These are phyloP conservation scores for Quercus wislizeni DNA, from an alignment of 306 rosid genomes.

Conservation along the genomic window DNA sequence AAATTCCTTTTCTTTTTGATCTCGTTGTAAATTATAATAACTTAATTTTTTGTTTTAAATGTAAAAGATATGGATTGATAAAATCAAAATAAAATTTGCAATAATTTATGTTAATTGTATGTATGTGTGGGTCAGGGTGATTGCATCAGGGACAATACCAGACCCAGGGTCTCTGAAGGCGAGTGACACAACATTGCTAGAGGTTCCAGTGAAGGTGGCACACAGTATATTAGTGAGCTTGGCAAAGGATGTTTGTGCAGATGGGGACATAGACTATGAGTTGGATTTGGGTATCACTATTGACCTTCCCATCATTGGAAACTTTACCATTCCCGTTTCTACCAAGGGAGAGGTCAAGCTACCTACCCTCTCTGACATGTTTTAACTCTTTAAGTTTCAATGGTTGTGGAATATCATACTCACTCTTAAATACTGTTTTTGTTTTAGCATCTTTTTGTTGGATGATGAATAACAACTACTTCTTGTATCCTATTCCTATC, in stretches of 20 bases:
- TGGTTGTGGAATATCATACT: no score
- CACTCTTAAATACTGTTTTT: no score
- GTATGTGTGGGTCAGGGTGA: conserved; percentile 21
- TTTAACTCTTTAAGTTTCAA: neutral
- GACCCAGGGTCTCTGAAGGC: conserved; percentile 53
- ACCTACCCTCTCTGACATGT: conserved; percentile 49
- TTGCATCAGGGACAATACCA: conserved; percentile 44
- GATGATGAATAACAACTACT: no score
- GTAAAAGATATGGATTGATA: no score
- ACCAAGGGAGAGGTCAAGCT: conserved; percentile 80
- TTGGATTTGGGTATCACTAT: conserved; percentile 54
- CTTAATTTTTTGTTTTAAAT: no score
- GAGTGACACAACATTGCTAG: conserved; percentile 33
- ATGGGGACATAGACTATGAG: conserved; percentile 87
- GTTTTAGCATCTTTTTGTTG: no score
- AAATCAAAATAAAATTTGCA: neutral
- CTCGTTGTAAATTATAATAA: no score
- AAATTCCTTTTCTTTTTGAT: no score
- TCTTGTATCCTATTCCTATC: no score
- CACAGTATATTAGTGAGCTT: conserved; percentile 60
- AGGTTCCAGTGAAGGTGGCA: conserved; percentile 69
- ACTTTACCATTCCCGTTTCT: conserved; percentile 70
- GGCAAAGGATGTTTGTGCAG: conserved; percentile 67
- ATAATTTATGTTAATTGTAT: neutral
- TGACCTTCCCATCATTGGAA: conserved; percentile 74